These are phyloP conservation scores for Sicyos baderoa DNA, from an alignment of 306 rosid species.

Conservation along the genomic window DNA sequence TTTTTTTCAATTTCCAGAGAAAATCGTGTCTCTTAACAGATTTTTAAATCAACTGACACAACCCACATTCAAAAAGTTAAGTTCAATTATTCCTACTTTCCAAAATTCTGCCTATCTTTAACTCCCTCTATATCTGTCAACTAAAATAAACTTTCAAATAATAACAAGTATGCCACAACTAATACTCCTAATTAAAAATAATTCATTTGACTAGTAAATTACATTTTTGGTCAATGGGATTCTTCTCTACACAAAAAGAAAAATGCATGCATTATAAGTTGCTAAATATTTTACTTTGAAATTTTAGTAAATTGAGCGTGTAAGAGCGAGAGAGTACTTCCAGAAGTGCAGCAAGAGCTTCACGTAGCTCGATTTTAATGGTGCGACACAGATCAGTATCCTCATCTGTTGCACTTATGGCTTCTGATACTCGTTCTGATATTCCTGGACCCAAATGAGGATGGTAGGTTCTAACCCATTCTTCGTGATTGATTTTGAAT, in stretches of 20 bases:
- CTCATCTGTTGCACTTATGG: conserved; percentile 49
- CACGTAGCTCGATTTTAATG: conserved; percentile 45
- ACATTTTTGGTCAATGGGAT: neutral
- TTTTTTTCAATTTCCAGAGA: neutral
- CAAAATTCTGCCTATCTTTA: neutral
- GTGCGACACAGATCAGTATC: conserved; percentile 33
- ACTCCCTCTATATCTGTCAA: neutral
- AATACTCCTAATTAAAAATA: neutral
- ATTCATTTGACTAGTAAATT: neutral
- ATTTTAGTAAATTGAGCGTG: neutral
- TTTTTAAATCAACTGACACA: no score
- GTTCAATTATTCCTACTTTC: no score
- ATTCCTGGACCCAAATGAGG: conserved; percentile 79
- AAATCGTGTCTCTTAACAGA: neutral
- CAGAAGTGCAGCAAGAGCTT: conserved; percentile 64
- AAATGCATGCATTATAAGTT: neutral
- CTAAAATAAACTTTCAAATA: neutral
- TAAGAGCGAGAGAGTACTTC: conserved; percentile 50
- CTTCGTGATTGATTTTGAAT: conserved; percentile 71
- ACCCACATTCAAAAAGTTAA: no score
- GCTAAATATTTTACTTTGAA: neutral
- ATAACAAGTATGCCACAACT: neutral
- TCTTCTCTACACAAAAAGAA: neutral
- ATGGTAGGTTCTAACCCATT: conserved; percentile 56
- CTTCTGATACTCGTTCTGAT: conserved; percentile 56